phyloP scores from a whole-genome alignment of 108 stramenopile species.

The Cyclotella atomus region DNA sequence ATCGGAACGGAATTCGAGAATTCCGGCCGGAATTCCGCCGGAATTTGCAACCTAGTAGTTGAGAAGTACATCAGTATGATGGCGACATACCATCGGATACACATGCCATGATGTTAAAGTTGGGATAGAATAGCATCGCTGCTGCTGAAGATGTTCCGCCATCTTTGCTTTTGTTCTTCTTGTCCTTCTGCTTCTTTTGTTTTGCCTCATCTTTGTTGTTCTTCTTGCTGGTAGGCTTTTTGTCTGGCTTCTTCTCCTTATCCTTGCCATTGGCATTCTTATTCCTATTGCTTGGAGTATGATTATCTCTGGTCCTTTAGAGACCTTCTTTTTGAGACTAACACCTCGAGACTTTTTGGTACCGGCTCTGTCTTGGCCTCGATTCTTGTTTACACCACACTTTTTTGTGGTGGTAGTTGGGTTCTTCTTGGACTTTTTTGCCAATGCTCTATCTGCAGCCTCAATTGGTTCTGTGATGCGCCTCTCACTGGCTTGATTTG shows the following conservation, averaged over 20 bases:
- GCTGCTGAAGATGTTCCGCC: background rate
- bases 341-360: background rate
- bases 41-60: too few relatives aligned
- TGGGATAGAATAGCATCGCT: background rate
- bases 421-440: too few relatives aligned
- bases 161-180: background rate
- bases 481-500: background rate
- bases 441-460: too few relatives aligned
- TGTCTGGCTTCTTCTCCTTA: too few relatives aligned
- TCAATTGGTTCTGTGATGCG: too few relatives aligned
- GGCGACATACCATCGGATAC: background rate
- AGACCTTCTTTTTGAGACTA: background rate
- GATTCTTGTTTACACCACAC: too few relatives aligned
- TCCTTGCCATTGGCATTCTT: background rate
- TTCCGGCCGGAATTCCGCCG: too few relatives aligned
- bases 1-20: too few relatives aligned
- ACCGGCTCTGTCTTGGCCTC: background rate
- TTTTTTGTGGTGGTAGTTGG: too few relatives aligned
- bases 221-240: background rate
- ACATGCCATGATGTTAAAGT: slow-evolving; percentile 2
- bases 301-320: background rate
- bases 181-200: background rate
- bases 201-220: background rate
- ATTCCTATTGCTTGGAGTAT: background rate
- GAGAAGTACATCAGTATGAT: background rate